Base-by-base conservation (phyloP, 257 asterid genomes). In the Prunella vulgaris region DNA sequence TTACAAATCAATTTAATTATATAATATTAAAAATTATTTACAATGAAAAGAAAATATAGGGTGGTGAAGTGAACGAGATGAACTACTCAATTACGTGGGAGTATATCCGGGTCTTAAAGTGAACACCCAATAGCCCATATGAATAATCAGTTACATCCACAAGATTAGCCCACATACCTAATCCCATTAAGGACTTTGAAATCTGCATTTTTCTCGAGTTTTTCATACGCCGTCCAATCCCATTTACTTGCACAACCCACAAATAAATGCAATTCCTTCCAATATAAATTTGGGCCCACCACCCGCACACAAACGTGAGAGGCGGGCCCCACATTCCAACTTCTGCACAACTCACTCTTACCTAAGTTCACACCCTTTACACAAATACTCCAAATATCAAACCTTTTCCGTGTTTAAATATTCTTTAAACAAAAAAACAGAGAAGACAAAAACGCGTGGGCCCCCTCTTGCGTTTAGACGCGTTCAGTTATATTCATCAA, bases 281-380 rank as follows among this genome's bases (percentile, higher is more conserved):
- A n/a, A n/a, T n/a, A n/a, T 18, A 2, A 13, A 18, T n/a, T 35
- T 60, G 80, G 80, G 2, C 63, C 76, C 76, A 48, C 69, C n/a
- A 15, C 69, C 38, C 69, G 18, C 57, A 14, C 53, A 51, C 63
- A 6, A 51, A 71, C 81, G 81, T 76, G 81, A 37, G 15, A 9
- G 7, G 74, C 80, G 68, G 76, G 53, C 69, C 72, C 66, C 73
- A 40, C 22, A 0, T 37, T 32, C 59, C 77, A 58, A 49, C 66
- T 74, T 1, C 48, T 18, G 40, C 54, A 49, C 81, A 76, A 66
- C 74, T 66, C 77, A 77, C 20, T 15, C 58, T 35, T 42, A 64
- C 76, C 72, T 38, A 6, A 52, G 54, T 52, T 61, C 70, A 62
- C 65, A 33, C 71, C 28, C 30, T 63, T 64, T 15, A 15, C 8